phyloP scores from a whole-genome alignment of 768 basidiomycete species.

The Rhizopogon roseolus region DNA sequence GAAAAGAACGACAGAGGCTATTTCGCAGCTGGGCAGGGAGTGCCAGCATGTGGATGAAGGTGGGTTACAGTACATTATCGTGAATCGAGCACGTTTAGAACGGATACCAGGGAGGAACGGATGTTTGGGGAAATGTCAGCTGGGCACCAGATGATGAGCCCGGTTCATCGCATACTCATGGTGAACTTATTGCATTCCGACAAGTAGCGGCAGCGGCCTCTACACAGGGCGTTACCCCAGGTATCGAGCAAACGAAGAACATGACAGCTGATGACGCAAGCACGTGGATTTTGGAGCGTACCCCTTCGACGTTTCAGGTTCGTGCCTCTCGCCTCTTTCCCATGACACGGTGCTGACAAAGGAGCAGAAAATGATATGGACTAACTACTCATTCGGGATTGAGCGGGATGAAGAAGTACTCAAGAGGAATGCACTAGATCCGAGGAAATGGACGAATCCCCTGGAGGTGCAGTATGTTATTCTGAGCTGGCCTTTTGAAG shows the following conservation, averaged over 20 bases:
- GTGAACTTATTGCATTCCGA: constrained; percentile 81
- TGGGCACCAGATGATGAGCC: constrained; percentile 77
- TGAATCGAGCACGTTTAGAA: background rate
- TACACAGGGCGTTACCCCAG: constrained; percentile 5
- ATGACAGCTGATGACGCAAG: constrained; percentile 77
- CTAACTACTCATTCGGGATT: constrained; percentile 87
- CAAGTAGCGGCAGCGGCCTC: constrained; percentile 8
- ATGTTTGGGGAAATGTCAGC: constrained; percentile 74
- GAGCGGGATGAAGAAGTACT: constrained; percentile 69
- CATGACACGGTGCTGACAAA: constrained; percentile 1
- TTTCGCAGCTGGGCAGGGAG: constrained; percentile 96
- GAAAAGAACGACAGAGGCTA: constrained; percentile 80
- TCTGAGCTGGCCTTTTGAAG: background rate
- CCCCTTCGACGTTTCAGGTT: constrained; percentile 79
- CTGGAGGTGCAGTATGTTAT: constrained; percentile 61
- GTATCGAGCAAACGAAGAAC: constrained; percentile 36
- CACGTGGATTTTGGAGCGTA: constrained; percentile 78
- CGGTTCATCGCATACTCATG: constrained; percentile 58
- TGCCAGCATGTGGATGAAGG: constrained; percentile 93
- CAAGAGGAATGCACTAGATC: constrained; percentile 64
- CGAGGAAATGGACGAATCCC: constrained; percentile 90
- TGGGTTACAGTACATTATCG: constrained; percentile 12
- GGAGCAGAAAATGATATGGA: constrained; percentile 67
- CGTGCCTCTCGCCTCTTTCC: constrained; percentile 4
- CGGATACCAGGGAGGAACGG: constrained; percentile 62